Evolutionary conservation across 1,284 basidiomycete genomes (phyloP), one percentile per base, ranked within the genome.

Genomic region (Mycena citricolor): DNA sequence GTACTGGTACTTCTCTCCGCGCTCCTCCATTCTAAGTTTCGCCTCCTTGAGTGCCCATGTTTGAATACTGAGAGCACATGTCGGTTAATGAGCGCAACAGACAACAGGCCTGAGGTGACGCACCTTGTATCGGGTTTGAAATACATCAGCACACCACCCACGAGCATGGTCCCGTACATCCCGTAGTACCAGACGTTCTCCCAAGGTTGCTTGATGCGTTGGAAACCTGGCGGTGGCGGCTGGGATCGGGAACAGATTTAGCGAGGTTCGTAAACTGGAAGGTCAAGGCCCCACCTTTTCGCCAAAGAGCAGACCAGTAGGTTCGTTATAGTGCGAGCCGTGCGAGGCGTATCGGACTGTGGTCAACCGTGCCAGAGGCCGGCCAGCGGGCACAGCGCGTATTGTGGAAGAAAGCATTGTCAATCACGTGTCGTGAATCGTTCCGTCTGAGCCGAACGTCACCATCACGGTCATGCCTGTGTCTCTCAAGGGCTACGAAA

Each of bases 61-160:
- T 68, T 91, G 86, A 65, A 94, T 86, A 61, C 91, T 93, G 57
- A 24, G 38, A 32, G 22, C 35, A 8, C 32, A 35, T 28, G 41
- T 28, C 50, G 39, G 34, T 44, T 33, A 6, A 28, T 21, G 12
- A 39, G 21, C 14, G 28, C 23, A 4, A 33, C 24, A 21, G 24
- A 33, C 14, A 8, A 29, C 35, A 26, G 21, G 23, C 25, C 32
- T 21, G 38, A 44, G 29, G 23, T 43, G 40, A 68, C 86, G 56
- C 60, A 94, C 94, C 86, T 94, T 14, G 90, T 94, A 64, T 97
- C 93, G 5, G 95, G 94, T 73, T 97, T 97, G 77, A 94, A 97
- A 68, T 91, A 89, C 34, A 92, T 68, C 58, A 91, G 68, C 33
- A 95, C 78, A 7, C 75, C 69, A 23, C 83, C 89, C 47, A 93